Percentiles rank a stretch among this genome's conserved stretches.
phyloP scores from a whole-genome alignment of 2,329 filamentous ascomycete genomes.

The Xylaria multiplex region DNA sequence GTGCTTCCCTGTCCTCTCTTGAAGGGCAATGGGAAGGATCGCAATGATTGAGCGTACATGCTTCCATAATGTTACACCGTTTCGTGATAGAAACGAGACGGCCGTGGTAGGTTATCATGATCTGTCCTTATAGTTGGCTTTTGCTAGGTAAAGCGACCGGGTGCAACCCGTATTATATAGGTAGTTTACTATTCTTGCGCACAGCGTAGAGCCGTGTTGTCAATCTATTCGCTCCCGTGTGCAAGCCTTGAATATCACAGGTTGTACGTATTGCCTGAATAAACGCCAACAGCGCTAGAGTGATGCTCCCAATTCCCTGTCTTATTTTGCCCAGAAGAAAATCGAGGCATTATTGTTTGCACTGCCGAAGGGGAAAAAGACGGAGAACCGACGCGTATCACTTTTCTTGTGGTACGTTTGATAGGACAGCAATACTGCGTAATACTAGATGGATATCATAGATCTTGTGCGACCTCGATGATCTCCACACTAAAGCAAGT shows the following conservation, averaged over 20 bases:
- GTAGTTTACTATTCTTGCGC: background rate
- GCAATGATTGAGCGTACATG: conserved; percentile 70
- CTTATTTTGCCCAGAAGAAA: too few species aligned
- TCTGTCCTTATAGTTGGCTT: background rate
- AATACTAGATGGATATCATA: too few species aligned
- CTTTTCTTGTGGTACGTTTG: too few species aligned
- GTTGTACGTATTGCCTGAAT: too few species aligned
- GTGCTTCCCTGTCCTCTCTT: conserved; percentile 58
- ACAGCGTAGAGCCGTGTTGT: background rate
- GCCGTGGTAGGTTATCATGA: background rate
- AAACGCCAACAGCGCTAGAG: background rate
- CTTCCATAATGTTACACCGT: background rate
- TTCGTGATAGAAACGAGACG: background rate
- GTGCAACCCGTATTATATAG: too few species aligned
- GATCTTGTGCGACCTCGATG: too few species aligned
- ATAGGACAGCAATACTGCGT: too few species aligned
- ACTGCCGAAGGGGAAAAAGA: too few species aligned
- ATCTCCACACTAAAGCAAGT: too few species aligned
- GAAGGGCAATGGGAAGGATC: conserved; percentile 61
- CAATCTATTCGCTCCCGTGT: background rate
- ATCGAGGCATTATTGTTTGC: too few species aligned
- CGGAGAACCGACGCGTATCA: too few species aligned
- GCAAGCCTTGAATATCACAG: background rate
- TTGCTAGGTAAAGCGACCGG: background rate
- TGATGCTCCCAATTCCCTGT: background rate